These are phyloP conservation scores for Platanus orientalis DNA, from an alignment of 164 flowering plant genomes.

Conservation along the genomic window DNA sequence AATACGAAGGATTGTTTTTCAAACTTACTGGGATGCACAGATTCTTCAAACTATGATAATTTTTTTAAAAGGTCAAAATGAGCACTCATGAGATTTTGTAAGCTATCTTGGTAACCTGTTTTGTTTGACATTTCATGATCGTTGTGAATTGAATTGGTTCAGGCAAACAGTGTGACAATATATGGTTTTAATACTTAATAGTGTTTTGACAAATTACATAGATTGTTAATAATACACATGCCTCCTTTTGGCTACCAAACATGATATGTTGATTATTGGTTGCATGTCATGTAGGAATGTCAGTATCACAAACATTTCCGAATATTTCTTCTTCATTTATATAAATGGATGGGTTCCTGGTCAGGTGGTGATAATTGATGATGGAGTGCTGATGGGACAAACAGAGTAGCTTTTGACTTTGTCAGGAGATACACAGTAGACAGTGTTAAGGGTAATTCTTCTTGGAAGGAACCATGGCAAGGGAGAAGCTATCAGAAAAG, in stretches of 20 bases:
- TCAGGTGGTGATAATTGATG: conserved; percentile 90
- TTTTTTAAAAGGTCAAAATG: no score
- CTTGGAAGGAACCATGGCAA: conserved; percentile 92
- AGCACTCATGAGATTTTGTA: no score
- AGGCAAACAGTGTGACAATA: no score
- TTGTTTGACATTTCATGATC: no score
- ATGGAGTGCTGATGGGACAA: conserved; percentile 86
- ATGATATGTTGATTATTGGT: background rate
- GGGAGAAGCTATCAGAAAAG: conserved; percentile 95
- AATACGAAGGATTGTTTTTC: no score
- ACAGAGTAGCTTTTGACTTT: conserved; percentile 78
- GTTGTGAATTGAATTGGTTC: no score
- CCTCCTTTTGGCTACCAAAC: background rate
- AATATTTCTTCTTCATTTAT: background rate
- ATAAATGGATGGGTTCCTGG: conserved; percentile 12
- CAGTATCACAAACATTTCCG: background rate
- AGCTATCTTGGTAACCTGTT: no score
- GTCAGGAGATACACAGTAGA: conserved; percentile 73
- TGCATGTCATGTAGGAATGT: background rate
- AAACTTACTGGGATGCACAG: no score
- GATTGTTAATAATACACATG: no score
- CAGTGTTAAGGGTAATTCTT: conserved; percentile 76
- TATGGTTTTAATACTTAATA: no score
- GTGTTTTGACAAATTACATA: no score
- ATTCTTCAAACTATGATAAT: no score